Evolutionary conservation across 2,329 filamentous ascomycete species (phyloP).

Genomic region (Cytospora chrysosperma): DNA sequence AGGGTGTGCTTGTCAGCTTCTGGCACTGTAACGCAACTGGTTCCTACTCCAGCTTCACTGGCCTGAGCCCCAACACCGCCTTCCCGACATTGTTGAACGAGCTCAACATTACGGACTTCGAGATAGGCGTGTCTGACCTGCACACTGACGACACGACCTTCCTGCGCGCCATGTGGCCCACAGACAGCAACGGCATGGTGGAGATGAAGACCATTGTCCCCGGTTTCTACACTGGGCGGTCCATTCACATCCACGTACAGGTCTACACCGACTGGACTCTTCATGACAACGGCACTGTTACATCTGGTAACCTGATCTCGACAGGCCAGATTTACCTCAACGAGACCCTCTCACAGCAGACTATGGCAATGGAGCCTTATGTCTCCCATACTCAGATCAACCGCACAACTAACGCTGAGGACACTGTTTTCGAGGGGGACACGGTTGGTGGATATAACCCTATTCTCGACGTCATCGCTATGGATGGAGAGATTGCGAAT

Average conservation of each 20-base stretch:
- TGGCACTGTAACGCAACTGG: conserved; percentile 20
- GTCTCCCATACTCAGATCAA: conserved; percentile 12
- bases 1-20: conserved; percentile 12
- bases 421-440: conserved; percentile 6
- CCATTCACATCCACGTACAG: conserved; percentile 17
- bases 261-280: conserved; percentile 13
- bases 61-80: conserved; percentile 7
- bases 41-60: conserved; percentile 8
- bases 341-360: conserved; percentile 4
- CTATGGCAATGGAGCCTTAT: conserved; percentile 14
- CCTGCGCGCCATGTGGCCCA: conserved; percentile 16
- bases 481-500: conserved; percentile 1
- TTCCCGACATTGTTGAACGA: background rate
- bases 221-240: conserved; percentile 10
- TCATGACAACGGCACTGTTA: conserved; percentile 8
- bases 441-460: conserved; percentile 13
- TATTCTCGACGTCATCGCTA: conserved; percentile 7
- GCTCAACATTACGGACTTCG: conserved; percentile 5
- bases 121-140: background rate
- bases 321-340: conserved; percentile 11
- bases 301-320: conserved; percentile 5
- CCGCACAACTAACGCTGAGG: conserved; percentile 9
- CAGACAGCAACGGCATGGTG: conserved; percentile 9
- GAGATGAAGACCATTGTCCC: conserved; percentile 16
- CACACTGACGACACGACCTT: conserved; percentile 15